Evolutionary conservation across 2,329 filamentous ascomycete genomes (phyloP).

Genomic region (Ramularia endophylla): DNA sequence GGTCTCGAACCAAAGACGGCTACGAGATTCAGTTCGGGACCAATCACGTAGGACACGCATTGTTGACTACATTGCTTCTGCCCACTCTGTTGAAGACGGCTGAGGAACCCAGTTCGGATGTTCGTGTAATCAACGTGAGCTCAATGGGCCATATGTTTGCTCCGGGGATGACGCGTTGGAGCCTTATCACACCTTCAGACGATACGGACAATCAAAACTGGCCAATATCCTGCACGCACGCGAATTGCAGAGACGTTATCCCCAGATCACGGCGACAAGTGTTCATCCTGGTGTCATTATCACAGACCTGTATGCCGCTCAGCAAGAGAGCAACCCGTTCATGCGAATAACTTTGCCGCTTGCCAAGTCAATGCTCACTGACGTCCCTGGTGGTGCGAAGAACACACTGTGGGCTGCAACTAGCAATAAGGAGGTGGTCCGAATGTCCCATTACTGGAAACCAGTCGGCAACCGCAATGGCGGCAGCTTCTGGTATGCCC

Average conservation of each 20-base stretch:
- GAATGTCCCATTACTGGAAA: constrained; percentile 19
- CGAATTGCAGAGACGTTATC: constrained; percentile 53
- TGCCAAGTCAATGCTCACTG: constrained; percentile 10
- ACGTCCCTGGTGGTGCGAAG: constrained; percentile 21
- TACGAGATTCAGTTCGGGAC: constrained; percentile 49
- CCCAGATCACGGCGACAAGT: constrained; percentile 56
- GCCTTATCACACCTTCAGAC: constrained; percentile 30
- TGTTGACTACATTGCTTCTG: constrained; percentile 43
- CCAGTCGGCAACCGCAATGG: constrained; percentile 19
- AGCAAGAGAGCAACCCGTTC: constrained; percentile 10
- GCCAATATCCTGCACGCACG: constrained; percentile 54
- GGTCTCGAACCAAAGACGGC: constrained; percentile 39
- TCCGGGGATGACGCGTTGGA: constrained; percentile 30
- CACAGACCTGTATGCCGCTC: constrained; percentile 45
- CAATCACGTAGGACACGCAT: constrained; percentile 46
- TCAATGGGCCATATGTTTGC: constrained; percentile 28
- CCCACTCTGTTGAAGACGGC: constrained; percentile 39
- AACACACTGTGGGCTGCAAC: constrained; percentile 26
- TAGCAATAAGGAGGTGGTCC: constrained; percentile 15
- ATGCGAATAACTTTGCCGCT: constrained; percentile 8
- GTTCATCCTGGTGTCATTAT: constrained; percentile 61
- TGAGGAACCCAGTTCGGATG: constrained; percentile 32
- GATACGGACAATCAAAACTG: constrained; percentile 60
- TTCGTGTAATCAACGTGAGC: constrained; percentile 42
- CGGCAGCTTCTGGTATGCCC: constrained; percentile 19